A percentile compares a stretch with the other conserved stretches of the same genome.
phyloP scores from a whole-genome alignment of 495 filamentous ascomycete species.

The Emericellopsis terricola region DNA sequence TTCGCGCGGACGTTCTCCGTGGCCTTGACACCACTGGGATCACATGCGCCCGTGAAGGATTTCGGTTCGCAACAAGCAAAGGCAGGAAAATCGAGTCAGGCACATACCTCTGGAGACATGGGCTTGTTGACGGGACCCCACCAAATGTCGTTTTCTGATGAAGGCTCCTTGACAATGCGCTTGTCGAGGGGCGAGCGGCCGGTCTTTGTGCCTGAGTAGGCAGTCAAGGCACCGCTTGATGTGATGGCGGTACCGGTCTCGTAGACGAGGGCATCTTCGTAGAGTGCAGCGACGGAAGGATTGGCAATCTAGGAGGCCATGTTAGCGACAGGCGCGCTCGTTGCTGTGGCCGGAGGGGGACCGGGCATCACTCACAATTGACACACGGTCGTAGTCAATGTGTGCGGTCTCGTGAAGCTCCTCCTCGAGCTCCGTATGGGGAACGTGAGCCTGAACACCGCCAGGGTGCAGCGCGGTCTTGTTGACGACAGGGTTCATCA shows the following conservation, averaged over 20 bases:
- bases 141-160: slow-evolving; percentile 85
- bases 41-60: too few species aligned
- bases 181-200: slow-evolving; percentile 94
- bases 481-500: slow-evolving; percentile 59
- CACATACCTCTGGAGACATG: slow-evolving; percentile 92
- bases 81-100: too few species aligned
- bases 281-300: slow-evolving; percentile 76
- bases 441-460: slow-evolving; percentile 73
- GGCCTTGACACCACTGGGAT: too few species aligned
- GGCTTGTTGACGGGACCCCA: slow-evolving; percentile 89
- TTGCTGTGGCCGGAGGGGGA: slow-evolving; percentile 5
- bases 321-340: neutral
- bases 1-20: too few species aligned
- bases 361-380: slow-evolving; percentile 51
- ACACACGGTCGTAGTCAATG: slow-evolving; percentile 97
- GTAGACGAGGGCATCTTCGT: slow-evolving; percentile 98
- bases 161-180: slow-evolving; percentile 82
- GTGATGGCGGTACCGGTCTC: slow-evolving; percentile 96
- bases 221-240: slow-evolving; percentile 81
- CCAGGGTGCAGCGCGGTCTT: slow-evolving; percentile 75
- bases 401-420: slow-evolving; percentile 95
- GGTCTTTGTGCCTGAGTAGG: slow-evolving; percentile 96
- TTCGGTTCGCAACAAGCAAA: too few species aligned
- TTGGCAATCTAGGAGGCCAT: slow-evolving; percentile 52
- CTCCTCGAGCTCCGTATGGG: slow-evolving; percentile 92